phyloP scores from a whole-genome alignment of 768 basidiomycete species.

The Guyanaporus albipodus region DNA sequence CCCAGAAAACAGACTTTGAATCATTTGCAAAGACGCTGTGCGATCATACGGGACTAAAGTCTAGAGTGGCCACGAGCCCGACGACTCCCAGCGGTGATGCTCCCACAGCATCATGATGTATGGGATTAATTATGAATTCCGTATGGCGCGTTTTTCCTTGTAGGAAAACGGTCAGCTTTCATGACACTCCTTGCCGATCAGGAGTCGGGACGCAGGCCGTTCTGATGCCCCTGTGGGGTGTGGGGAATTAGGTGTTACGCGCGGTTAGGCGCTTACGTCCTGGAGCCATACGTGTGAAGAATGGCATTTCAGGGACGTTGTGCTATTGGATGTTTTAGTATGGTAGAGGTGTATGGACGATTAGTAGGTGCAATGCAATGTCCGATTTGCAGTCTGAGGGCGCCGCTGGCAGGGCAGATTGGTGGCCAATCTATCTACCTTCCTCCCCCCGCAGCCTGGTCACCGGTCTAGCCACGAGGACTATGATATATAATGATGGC shows the following conservation, averaged over 20 bases:
- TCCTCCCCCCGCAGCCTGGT: too few relatives aligned
- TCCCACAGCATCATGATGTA: constrained; percentile 14
- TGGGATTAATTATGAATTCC: neutral
- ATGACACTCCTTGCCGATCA: constrained; percentile 10
- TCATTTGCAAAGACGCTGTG: constrained; percentile 47
- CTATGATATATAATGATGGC: neutral
- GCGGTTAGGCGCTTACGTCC: constrained; percentile 7
- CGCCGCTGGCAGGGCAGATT: too few relatives aligned
- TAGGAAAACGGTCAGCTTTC: neutral
- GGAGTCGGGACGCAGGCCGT: constrained; percentile 22
- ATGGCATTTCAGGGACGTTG: neutral
- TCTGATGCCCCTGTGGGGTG: constrained; percentile 6
- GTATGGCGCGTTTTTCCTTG: neutral
- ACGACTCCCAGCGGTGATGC: neutral
- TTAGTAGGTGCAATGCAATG: constrained; percentile 2
- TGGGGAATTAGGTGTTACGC: constrained; percentile 15
- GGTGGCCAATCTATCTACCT: too few relatives aligned
- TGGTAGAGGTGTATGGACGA: constrained; percentile 14
- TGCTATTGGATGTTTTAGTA: constrained; percentile 11
- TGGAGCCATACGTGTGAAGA: constrained; percentile 1
- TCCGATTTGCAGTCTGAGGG: neutral
- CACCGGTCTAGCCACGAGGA: too few relatives aligned
- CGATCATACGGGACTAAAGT: constrained; percentile 33
- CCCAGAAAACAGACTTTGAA: constrained; percentile 50
- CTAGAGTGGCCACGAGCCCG: constrained; percentile 2